These are phyloP conservation scores for Aphanomyces astaci DNA, from an alignment of 352 stramenopile genomes.

Conservation along the genomic window DNA sequence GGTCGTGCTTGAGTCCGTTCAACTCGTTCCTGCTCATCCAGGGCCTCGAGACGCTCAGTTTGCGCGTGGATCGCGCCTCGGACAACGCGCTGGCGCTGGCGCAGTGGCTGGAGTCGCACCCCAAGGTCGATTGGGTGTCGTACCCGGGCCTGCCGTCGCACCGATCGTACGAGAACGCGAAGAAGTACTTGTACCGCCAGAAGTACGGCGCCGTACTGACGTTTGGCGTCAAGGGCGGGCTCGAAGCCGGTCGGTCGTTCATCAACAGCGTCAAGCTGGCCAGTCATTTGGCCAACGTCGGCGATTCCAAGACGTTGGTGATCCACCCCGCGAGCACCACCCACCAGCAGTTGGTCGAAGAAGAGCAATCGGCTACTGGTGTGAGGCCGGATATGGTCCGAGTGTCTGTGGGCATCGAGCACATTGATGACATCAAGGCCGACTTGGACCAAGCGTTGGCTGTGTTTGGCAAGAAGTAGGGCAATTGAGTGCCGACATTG, in stretches of 20 bases:
- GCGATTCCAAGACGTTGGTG: constrained; percentile 87
- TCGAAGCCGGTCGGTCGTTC: constrained; percentile 80
- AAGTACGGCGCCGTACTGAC: constrained; percentile 83
- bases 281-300: constrained; percentile 92
- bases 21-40: constrained; percentile 92
- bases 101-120: constrained; percentile 82
- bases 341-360: constrained; percentile 85
- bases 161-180: constrained; percentile 81
- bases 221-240: constrained; percentile 89
- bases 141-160: constrained; percentile 89
- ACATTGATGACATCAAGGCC: constrained; percentile 85
- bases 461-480: too few species aligned
- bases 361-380: constrained; percentile 80
- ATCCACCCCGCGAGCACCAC: constrained; percentile 94
- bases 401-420: constrained; percentile 89
- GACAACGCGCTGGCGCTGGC: constrained; percentile 91
- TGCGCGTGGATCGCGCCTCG: constrained; percentile 91
- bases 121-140: constrained; percentile 85
- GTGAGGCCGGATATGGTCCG: constrained; percentile 91
- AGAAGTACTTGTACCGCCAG: constrained; percentile 48
- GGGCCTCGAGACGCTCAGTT: constrained; percentile 92
- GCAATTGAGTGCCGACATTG: too few species aligned
- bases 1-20: constrained; percentile 87
- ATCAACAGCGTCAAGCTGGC: constrained; percentile 91
- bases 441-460: constrained; percentile 76